These are phyloP conservation scores for Hypericum androsaemum DNA, from an alignment of 345 rosid species.

Conservation along the genomic window DNA sequence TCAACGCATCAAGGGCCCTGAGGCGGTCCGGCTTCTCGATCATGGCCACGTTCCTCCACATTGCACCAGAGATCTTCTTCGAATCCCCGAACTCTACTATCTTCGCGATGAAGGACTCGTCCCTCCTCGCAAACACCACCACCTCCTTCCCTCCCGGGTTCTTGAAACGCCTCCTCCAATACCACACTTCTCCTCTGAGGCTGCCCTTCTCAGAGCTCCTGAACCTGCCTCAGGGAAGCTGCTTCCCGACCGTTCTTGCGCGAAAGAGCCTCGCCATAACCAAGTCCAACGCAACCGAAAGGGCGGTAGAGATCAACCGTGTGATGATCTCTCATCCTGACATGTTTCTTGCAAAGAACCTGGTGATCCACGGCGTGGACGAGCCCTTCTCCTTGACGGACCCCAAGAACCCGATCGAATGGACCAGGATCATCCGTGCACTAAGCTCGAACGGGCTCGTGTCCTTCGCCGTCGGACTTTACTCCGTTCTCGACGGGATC, in stretches of 20 bases:
- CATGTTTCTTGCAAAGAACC: conserved; percentile 46
- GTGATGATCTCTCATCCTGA: conserved; percentile 54
- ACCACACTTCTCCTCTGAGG: conserved; percentile 47
- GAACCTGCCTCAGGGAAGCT: conserved; percentile 31
- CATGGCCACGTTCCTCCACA: conserved; percentile 46
- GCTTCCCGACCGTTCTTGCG: conserved; percentile 49
- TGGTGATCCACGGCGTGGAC: conserved; percentile 63
- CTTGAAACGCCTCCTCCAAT: conserved; percentile 54
- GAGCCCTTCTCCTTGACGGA: conserved; percentile 37
- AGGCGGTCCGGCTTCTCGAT: conserved; percentile 50
- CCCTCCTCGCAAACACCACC: conserved; percentile 23
- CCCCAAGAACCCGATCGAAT: conserved; percentile 30
- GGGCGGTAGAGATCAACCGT: conserved; percentile 43
- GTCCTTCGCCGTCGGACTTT: conserved; percentile 61
- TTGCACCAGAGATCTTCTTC: conserved; percentile 53
- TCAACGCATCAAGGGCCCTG: conserved; percentile 48
- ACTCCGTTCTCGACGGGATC: conserved; percentile 55
- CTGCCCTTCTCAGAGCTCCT: conserved; percentile 48
- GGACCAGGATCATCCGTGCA: conserved; percentile 45
- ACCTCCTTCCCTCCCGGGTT: conserved; percentile 39
- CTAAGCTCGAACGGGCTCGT: conserved; percentile 63
- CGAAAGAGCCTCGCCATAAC: conserved; percentile 44
- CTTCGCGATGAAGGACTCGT: conserved; percentile 63
- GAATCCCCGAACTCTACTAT: conserved; percentile 49
- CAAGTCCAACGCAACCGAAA: conserved; percentile 21